phyloP scores from a whole-genome alignment of 306 rosid species.

The Prunus armeniaca region DNA sequence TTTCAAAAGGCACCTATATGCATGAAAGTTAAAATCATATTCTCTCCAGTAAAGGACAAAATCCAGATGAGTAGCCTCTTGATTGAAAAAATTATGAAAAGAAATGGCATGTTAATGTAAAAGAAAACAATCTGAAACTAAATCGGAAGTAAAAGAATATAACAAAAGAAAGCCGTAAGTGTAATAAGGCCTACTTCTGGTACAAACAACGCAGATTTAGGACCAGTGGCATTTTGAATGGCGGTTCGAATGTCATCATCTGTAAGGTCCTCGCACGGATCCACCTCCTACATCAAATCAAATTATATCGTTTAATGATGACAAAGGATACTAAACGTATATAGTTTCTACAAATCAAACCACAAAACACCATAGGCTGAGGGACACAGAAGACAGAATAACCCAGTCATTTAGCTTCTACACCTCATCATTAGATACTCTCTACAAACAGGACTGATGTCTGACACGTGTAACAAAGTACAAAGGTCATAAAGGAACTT shows the following conservation, averaged over 20 bases:
- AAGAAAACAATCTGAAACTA: neutral
- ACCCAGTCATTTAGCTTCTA: neutral
- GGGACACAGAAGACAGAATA: neutral
- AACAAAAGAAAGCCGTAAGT: conserved; percentile 8
- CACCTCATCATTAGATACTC: neutral
- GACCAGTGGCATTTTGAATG: conserved; percentile 97
- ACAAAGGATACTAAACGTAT: neutral
- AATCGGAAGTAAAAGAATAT: neutral
- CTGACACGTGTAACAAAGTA: neutral
- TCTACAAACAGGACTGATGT: neutral
- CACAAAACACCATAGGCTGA: neutral
- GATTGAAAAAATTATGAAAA: neutral
- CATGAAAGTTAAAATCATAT: conserved; percentile 17
- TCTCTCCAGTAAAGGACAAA: neutral
- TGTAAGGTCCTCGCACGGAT: conserved; percentile 98
- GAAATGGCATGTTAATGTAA: neutral
- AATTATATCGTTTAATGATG: conserved; percentile 20
- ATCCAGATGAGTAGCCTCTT: neutral
- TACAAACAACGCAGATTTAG: conserved; percentile 88
- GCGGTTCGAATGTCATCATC: conserved; percentile 98
- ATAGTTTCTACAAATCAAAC: neutral
- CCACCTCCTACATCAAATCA: conserved; percentile 73
- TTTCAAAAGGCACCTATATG: conserved; percentile 89
- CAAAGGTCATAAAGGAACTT: neutral
- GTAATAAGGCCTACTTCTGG: conserved; percentile 72